A percentile compares a stretch with the other conserved stretches of the same genome.
phyloP scores from a whole-genome alignment of 495 filamentous ascomycete species.

The Pyrenula massariospora region DNA sequence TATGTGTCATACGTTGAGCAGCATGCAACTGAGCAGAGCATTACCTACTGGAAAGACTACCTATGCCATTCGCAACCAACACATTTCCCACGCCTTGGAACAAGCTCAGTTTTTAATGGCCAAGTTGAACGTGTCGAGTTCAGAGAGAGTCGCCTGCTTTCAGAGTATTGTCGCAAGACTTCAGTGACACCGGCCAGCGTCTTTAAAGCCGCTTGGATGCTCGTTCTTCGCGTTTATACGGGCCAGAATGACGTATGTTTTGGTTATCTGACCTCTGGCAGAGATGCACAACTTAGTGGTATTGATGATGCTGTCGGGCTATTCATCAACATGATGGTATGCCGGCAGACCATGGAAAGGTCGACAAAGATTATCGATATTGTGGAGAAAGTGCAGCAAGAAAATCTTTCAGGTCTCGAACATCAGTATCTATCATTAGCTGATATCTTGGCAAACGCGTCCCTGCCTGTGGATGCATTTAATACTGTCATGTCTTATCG shows the following conservation, averaged over 20 bases:
- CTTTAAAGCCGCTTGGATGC: constrained; percentile 40
- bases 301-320: constrained; percentile 17
- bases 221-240: constrained; percentile 41
- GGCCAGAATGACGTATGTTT: constrained; percentile 43
- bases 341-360: too few relatives aligned
- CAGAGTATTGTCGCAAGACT: neutral
- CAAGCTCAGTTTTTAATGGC: too few relatives aligned
- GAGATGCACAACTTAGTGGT: constrained; percentile 12
- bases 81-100: constrained; percentile 37
- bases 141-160: too few relatives aligned
- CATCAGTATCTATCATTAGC: too few relatives aligned
- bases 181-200: constrained; percentile 14
- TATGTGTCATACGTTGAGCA: constrained; percentile 27
- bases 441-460: too few relatives aligned
- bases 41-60: constrained; percentile 39
- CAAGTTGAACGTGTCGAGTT: too few relatives aligned
- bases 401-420: too few relatives aligned
- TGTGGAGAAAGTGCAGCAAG: too few relatives aligned
- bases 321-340: constrained; percentile 23
- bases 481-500: too few relatives aligned
- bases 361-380: too few relatives aligned
- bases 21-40: constrained; percentile 14
- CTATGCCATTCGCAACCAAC: constrained; percentile 39
- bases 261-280: constrained; percentile 24
- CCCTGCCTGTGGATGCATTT: too few relatives aligned